Percentiles rank a stretch among this genome's conserved stretches.
phyloP scores from a whole-genome alignment of 169 alveolate genomes.

The Cryptosporidium bovis region DNA sequence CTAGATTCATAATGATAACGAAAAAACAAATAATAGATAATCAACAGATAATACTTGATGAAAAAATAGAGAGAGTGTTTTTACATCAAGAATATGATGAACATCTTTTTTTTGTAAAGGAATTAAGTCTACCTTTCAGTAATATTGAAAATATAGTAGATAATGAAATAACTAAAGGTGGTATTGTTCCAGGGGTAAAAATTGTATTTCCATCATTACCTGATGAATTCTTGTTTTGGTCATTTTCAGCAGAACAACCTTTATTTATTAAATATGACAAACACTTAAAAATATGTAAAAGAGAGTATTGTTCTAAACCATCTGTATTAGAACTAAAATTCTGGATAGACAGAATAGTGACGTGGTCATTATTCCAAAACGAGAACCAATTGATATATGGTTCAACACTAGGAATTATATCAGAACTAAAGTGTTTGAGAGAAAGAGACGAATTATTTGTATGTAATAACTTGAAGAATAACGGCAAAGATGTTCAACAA shows the following conservation, averaged over 20 bases:
- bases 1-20: conserved; percentile 20
- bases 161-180: not conserved
- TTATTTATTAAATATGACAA: not conserved
- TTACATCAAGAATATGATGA: not conserved
- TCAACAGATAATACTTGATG: conserved; percentile 9
- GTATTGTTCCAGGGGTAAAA: not conserved
- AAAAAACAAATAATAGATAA: not conserved
- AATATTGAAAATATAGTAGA: not conserved
- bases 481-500: not conserved
- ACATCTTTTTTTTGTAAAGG: not conserved
- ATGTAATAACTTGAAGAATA: not conserved
- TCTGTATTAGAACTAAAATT: conserved; percentile 36
- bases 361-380: conserved; percentile 12
- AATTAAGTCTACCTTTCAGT: not conserved
- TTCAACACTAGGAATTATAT: too few relatives aligned
- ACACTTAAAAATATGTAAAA: too few relatives aligned
- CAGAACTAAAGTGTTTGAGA: not conserved
- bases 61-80: not conserved
- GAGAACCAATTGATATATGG: conserved; percentile 10
- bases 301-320: not conserved
- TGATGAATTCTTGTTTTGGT: conserved; percentile 37
- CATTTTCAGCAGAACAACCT: not conserved
- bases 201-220: not conserved
- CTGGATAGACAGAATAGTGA: conserved; percentile 20
- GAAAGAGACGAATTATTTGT: conserved; percentile 2